Conservation (phyloP, 2,329 filamentous ascomycete genomes). For the Parafenestella ontariensis region DNA sequence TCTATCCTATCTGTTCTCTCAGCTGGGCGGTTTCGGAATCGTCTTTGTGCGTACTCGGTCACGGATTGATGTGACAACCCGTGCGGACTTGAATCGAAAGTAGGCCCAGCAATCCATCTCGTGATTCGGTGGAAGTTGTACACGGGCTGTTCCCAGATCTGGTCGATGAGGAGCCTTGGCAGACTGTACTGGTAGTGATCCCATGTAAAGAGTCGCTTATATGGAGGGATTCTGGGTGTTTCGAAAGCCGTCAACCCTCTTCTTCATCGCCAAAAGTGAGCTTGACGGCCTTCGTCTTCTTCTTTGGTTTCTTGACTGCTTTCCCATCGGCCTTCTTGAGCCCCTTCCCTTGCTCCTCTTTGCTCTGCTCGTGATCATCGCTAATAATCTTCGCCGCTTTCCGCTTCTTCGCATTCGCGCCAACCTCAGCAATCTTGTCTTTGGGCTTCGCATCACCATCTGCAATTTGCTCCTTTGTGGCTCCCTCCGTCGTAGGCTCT, state of each 20-base stretch:
- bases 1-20: neutral
- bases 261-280: slow-evolving; percentile 48
- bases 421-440: slow-evolving; percentile 44
- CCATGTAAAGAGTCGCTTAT: neutral
- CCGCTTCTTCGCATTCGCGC: slow-evolving; percentile 44
- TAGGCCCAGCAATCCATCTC: neutral
- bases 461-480: slow-evolving; percentile 6
- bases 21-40: neutral
- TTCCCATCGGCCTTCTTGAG: slow-evolving; percentile 20
- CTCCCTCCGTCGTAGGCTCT: slow-evolving; percentile 7
- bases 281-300: slow-evolving; percentile 47
- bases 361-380: slow-evolving; percentile 34
- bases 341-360: slow-evolving; percentile 13
- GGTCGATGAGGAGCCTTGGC: neutral
- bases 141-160: neutral
- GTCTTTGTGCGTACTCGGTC: neutral
- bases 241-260: slow-evolving; percentile 25
- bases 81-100: neutral
- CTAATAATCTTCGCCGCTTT: slow-evolving; percentile 47
- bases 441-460: slow-evolving; percentile 23
- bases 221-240: neutral
- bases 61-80: neutral
- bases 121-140: neutral
- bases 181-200: neutral
- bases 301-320: slow-evolving; percentile 41